Base-by-base conservation (phyloP, 2,329 filamentous ascomycete species). In the Colletotrichum higginsianum region DNA sequence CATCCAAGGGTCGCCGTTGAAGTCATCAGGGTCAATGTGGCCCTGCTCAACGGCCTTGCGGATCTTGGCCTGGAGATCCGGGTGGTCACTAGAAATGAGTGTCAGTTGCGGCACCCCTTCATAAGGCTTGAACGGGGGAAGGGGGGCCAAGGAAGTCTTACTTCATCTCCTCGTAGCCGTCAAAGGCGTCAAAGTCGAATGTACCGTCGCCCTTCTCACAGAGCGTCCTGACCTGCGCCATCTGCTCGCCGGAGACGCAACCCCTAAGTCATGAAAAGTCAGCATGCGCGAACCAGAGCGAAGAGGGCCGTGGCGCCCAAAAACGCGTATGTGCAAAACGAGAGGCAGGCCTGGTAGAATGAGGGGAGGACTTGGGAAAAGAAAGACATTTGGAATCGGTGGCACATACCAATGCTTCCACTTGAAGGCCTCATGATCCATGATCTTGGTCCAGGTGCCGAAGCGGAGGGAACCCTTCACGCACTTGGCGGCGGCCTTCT, bases 391-490 rank as follows among this genome's bases (percentile, higher is more conserved):
- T 35, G 9, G 8, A 35, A 35, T 35, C 30, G 47, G 53, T 18
- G 50, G 18, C 6, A 76, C 88, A 78, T 86, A 97, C 96, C 96
- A 98, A 80, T 98, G 96, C 79, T 92, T 93, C 91, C 93, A 98
- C 68, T 85, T 81, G 90, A 91, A 97, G 77, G 87, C 87, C 52
- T 89, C 89, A 77, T 91, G 87, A 0, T 88, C 87, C 0, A 85
- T 77, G 40, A 92, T 88, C 11, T 88, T 88, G 74, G 97, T 88
- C 86, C 92, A 94, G 26, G 87, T 88, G 52, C 93, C 96, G 64
- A 95, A 89, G 66, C 96, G 92, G 3, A 98, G 84, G 75, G 94
- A 90, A 67, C 92, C 94, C 83, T 97, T 97, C 35, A 78, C 75
- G 78, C 97, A 94, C 83, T 97, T 98, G 77, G 87, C 79, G 1